Evolutionary conservation across 192 early-diverging fungal species (phyloP).

Genomic region (Coemansia sp.): DNA sequence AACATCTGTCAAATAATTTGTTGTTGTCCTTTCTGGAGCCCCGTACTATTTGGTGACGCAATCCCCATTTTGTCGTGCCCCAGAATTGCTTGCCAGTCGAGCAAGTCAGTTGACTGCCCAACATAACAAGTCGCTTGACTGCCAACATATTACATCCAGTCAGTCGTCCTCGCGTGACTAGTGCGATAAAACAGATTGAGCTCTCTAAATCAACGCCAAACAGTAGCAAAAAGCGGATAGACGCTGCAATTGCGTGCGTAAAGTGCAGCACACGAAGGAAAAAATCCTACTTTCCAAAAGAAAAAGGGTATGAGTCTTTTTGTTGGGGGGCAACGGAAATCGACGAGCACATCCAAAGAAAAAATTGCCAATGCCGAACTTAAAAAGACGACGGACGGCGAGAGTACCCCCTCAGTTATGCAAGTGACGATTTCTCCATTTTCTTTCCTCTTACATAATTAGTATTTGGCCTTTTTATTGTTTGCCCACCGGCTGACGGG

Average conservation of each 20-base stretch:
- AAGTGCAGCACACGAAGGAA: neutral
- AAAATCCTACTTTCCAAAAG: constrained; percentile 1
- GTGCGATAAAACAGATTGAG: neutral
- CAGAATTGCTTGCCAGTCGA: too few relatives aligned
- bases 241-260: neutral
- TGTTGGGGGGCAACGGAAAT: neutral
- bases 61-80: neutral
- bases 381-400: constrained; percentile 6
- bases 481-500: neutral
- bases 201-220: neutral
- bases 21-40: neutral
- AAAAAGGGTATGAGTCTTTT: constrained; percentile 1
- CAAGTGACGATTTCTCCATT: neutral
- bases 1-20: neutral
- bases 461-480: neutral
- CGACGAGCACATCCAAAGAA: neutral
- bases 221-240: neutral
- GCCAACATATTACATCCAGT: neutral
- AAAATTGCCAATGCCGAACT: neutral
- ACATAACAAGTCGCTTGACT: neutral
- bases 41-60: neutral
- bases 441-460: neutral
- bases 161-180: neutral
- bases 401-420: constrained; percentile 39
- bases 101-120: too few relatives aligned